Base-by-base conservation (phyloP, 257 asterid genomes). In the Nicotiana tomentosiformis region DNA sequence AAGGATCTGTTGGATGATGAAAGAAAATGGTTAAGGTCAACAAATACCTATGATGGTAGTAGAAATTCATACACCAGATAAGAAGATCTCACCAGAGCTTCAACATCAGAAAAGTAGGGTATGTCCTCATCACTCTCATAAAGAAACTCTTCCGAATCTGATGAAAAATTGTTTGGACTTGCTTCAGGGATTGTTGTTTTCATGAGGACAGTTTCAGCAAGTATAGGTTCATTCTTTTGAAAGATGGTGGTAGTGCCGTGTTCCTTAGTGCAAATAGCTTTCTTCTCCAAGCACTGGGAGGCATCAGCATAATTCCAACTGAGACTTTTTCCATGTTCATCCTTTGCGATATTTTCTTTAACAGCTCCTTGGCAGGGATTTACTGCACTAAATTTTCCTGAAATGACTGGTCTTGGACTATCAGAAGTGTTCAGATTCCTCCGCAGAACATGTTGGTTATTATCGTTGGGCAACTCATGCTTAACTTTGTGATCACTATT, bases 71-170 rank as follows among this genome's bases (percentile, higher is more conserved):
- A 26, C 53, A 82, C 26, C 85, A 65, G 79, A 83, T 3, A 62
- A 80, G 51, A 74, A 65, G 33, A 83, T 67, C 80, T 87, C 90
- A 95, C 98, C 98, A 95, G 89, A 49, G 91, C 92, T 87, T 95
- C 97, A 53, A 95, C 92, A 83, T 95, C 97, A 77, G 97, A 92
- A 86, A 87, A 93, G 84, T 70, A 88, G 81, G 97, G 97, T 86
- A 91, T 83, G 3, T 92, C 96, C 77, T 84, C 86, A 33, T 91
- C 94, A 77, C 87, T 83, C 90, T 87, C 97, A 29, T 86, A 85
- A 83, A 85, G 84, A 65, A 80, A 66, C 66, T 86, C 95, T 64
- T 89, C 96, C 83, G 83, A 70, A 83, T 90, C 95, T n/a, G 89
- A 88, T 11, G 70, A 58, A 67, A 77, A 43, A 79, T 79, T 37